A percentile compares a stretch with the other conserved stretches of the same genome.
These are phyloP conservation scores for Boletus huronensis DNA, from an alignment of 768 basidiomycete species.

Conservation along the genomic window DNA sequence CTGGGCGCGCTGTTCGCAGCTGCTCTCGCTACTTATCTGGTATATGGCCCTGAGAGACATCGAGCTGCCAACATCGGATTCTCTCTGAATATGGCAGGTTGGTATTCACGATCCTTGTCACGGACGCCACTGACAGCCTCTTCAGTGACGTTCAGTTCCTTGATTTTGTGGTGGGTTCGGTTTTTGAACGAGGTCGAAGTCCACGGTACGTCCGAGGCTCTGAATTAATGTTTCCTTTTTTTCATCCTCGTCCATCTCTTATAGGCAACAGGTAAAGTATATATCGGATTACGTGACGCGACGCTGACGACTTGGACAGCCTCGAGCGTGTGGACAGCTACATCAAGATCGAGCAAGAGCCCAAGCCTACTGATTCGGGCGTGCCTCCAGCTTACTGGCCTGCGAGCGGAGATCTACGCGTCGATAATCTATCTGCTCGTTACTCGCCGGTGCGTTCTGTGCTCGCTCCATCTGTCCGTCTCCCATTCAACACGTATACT, in stretches of 20 bases:
- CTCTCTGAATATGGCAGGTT: conserved; percentile 41
- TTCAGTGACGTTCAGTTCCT: conserved; percentile 49
- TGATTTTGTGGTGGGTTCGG: conserved; percentile 53
- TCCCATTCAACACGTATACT: not conserved
- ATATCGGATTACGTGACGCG: too few relatives aligned
- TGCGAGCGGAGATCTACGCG: not conserved
- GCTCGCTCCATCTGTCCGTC: too few relatives aligned
- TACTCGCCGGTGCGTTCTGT: not conserved
- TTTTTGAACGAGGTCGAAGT: conserved; percentile 45
- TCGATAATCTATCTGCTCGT: conserved; percentile 6
- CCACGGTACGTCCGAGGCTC: conserved; percentile 30
- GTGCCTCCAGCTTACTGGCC: not conserved
- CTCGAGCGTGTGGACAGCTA: conserved; percentile 1
- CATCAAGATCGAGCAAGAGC: not conserved
- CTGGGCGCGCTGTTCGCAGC: conserved; percentile 16
- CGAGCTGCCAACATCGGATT: conserved; percentile 33
- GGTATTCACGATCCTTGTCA: not conserved
- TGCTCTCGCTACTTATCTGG: not conserved
- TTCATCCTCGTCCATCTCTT: not conserved
- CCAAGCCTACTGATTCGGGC: not conserved
- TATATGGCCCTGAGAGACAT: conserved; percentile 3
- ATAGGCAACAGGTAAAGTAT: not conserved
- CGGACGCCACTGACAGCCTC: not conserved
- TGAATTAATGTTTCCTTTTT: not conserved
- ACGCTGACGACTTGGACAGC: not conserved